Evolutionary conservation across 2,329 filamentous ascomycete species (phyloP).

Genomic region (Phyllosticta paracitricarpa): DNA sequence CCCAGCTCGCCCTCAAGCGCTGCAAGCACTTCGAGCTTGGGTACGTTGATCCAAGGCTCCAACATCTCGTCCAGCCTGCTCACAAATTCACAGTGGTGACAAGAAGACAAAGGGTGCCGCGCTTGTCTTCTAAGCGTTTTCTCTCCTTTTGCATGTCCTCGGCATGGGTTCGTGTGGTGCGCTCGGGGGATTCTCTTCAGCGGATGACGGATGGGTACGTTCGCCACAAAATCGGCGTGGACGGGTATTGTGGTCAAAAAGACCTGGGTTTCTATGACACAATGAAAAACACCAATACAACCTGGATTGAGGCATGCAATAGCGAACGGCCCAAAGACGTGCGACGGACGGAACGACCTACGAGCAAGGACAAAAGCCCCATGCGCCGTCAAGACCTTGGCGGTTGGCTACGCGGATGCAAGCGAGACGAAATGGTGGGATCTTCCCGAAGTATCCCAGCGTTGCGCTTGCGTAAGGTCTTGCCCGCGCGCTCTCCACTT

Average conservation of each 20-base stretch:
- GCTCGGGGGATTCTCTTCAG: constrained; percentile 10
- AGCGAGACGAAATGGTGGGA: neutral
- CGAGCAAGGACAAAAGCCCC: neutral
- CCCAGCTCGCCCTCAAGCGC: constrained; percentile 94
- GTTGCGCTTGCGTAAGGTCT: neutral
- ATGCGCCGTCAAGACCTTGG: neutral
- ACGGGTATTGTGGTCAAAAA: constrained; percentile 3
- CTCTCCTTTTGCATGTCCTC: constrained; percentile 30
- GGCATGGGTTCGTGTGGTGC: constrained; percentile 14
- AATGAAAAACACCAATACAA: constrained; percentile 9
- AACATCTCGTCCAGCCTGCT: neutral
- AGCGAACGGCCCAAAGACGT: neutral
- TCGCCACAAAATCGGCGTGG: neutral
- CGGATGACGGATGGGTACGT: constrained; percentile 6
- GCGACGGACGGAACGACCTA: neutral
- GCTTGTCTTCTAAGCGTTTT: constrained; percentile 88
- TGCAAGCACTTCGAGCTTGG: constrained; percentile 99
- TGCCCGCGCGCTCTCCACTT: neutral
- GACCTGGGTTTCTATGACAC: constrained; percentile 9
- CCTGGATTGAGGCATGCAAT: constrained; percentile 10
- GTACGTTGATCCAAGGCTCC: constrained; percentile 47
- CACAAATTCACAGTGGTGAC: constrained; percentile 65
- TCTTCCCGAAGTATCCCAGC: neutral
- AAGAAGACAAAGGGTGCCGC: constrained; percentile 99
- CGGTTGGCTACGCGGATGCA: neutral